Base-by-base conservation (phyloP, 192 early-diverging fungal species). In the Phlyctochytrium arcticum region DNA sequence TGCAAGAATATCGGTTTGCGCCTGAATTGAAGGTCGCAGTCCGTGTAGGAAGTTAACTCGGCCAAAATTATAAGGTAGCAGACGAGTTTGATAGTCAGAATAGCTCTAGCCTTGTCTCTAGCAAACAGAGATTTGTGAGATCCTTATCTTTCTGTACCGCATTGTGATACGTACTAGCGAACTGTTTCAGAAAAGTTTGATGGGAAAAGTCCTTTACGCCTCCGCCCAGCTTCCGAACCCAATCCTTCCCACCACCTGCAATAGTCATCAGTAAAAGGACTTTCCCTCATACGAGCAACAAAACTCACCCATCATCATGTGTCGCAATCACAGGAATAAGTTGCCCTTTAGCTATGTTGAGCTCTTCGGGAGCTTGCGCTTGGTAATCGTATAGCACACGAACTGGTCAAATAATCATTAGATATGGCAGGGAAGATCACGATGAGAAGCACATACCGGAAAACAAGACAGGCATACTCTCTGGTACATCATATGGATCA, bases 251-350 rank as follows among this genome's bases (percentile, higher is more conserved):
- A 78, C 79, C 76, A 81, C 24, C 80, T 79, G 48, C 23, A 24
- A 29, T 6, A 24, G 19, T 6, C 44, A n/a, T 6, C 5, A 2
- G 5, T 50, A 7, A 7, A 29, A 60, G 17, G n/a, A 33, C 23
- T 23, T 23, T 0, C 12, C 37, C 23, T 24, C 57, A 23, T 8
- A 57, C 32, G 3, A 15, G 9, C 9, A 67, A 32, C 26, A 65
- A 9, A 23, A 66, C 75, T 35, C n/a, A 81, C 72, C 81, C 81
- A 58, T 83, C 81, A 55, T 83, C 81, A 37, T 81, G 75, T n/a
- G 66, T 74, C 3, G 73, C 77, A 61, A 76, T 72, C 1, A 83
- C 81, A 1, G 81, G 77, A 30, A 83, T 69, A 7, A 79, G 24
- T 48, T 81, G 73, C 8, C 75, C 81, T 27, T 79, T 75, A 10